Base-by-base conservation (phyloP, 305 asterid species). In the Fraxinus sp. region DNA sequence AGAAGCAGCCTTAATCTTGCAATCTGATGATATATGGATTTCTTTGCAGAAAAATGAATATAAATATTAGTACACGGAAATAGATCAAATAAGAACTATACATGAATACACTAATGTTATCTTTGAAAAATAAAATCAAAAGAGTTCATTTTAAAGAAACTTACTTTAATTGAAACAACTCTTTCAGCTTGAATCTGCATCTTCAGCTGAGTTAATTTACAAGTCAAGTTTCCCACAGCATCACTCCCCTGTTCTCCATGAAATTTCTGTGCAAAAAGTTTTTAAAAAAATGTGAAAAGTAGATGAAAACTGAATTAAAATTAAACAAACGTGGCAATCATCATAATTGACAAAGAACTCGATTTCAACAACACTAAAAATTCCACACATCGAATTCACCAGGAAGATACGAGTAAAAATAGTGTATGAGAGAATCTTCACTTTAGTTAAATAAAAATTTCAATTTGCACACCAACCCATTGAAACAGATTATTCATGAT, bases 181-280 rank as follows among this genome's bases (percentile, higher is more conserved):
- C 98, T 93, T 68, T 90, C 94, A 6, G 86, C 86, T 80, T 91
- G 93, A 88, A 96, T 94, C 84, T 92, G 88, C 90, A 76, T 89
- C 85, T 88, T 93, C 79, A 96, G 87, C 87, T 88, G 92, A 80
- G 89, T 81, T 46, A 96, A 86, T 86, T 89, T 91, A 72, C 22
- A 20, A 71, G 41, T 76, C 86, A 96, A 88, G 79, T 81, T 77
- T 71, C 83, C 87, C 87, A 82, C 80, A 13, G 83, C 78, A 85
- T 88, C 93, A 86, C 79, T 82, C 82, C 84, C 91, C 84, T 83
- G 90, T 83, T 87, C 92, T 79, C 85, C 95, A 74, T 74, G 68
- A 22, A 77, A 79, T 71, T 83, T 87, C 94, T 90, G 92, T 52
- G 55, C 72, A 24, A 20, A 9, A 20, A 8, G 13, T 39, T 39